These are phyloP conservation scores for Recurvomyces mirabilis DNA, from an alignment of 495 filamentous ascomycete genomes.

Conservation along the genomic window DNA sequence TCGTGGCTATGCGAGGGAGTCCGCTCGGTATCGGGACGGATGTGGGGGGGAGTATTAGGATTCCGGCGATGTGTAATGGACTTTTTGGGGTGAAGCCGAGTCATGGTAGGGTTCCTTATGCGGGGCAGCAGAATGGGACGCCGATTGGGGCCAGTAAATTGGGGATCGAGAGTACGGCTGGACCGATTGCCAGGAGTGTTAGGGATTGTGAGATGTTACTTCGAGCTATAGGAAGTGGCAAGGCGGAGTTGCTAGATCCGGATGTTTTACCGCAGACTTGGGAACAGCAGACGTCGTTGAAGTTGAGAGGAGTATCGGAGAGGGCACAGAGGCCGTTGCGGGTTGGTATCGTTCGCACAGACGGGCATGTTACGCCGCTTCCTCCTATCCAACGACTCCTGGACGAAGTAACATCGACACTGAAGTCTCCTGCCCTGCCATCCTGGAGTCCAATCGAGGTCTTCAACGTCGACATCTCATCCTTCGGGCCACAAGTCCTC, in stretches of 20 bases:
- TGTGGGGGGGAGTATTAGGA: slow-evolving; percentile 59
- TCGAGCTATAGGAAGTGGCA: slow-evolving; percentile 17
- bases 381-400: slow-evolving; percentile 46
- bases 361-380: slow-evolving; percentile 47
- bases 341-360: slow-evolving; percentile 46
- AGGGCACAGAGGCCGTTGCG: not conserved
- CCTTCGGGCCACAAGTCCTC: slow-evolving; percentile 41
- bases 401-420: slow-evolving; percentile 37
- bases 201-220: slow-evolving; percentile 34
- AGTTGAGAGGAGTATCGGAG: not conserved
- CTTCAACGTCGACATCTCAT: slow-evolving; percentile 40
- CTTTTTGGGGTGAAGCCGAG: slow-evolving; percentile 50
- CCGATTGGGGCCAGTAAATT: slow-evolving; percentile 20
- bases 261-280: slow-evolving; percentile 27
- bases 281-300: slow-evolving; percentile 18
- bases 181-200: slow-evolving; percentile 28
- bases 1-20: slow-evolving; percentile 30
- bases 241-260: slow-evolving; percentile 29
- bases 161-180: slow-evolving; percentile 27
- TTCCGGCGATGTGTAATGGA: slow-evolving; percentile 54
- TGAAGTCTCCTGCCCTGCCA: slow-evolving; percentile 28
- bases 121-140: slow-evolving; percentile 36
- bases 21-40: slow-evolving; percentile 44
- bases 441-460: slow-evolving; percentile 35
- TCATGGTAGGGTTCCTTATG: slow-evolving; percentile 43